These are phyloP conservation scores for Pseudocercospora fuligena DNA, from an alignment of 2,329 filamentous ascomycete species.

Conservation along the genomic window DNA sequence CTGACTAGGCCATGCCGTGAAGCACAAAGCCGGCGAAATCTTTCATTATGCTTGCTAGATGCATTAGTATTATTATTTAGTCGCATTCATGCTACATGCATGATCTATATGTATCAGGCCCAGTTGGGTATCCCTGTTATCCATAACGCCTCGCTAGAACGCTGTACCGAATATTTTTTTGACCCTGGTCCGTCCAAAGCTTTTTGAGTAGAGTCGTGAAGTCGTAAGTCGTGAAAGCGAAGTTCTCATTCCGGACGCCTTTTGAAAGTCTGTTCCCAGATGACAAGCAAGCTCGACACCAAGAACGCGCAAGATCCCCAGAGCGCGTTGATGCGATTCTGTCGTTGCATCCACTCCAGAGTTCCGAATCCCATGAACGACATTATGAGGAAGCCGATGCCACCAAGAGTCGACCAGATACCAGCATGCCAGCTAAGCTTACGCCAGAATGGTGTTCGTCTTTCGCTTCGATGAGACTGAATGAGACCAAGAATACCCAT, in stretches of 20 bases:
- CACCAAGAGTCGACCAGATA: neutral
- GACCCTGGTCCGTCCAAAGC: neutral
- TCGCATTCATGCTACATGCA: neutral
- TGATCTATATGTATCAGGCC: neutral
- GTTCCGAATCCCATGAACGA: neutral
- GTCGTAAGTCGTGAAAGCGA: neutral
- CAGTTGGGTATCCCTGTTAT: neutral
- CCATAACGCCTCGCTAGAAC: neutral
- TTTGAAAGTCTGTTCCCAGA: conserved; percentile 1
- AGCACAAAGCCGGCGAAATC: neutral
- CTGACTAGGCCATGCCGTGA: neutral
- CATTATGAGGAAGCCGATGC: conserved; percentile 2
- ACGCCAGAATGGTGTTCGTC: neutral
- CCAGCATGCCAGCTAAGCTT: neutral
- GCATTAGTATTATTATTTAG: neutral
- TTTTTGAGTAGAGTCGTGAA: neutral
- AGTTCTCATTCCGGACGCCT: neutral
- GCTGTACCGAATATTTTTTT: neutral
- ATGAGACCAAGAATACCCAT: neutral
- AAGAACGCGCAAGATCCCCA: conserved; percentile 7
- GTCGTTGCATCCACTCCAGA: neutral
- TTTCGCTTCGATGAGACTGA: neutral
- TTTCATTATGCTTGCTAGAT: neutral
- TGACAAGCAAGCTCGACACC: neutral
- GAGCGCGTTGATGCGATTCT: neutral